Base-by-base conservation (phyloP, 1,284 basidiomycete species). In the Naganishia sp. region DNA sequence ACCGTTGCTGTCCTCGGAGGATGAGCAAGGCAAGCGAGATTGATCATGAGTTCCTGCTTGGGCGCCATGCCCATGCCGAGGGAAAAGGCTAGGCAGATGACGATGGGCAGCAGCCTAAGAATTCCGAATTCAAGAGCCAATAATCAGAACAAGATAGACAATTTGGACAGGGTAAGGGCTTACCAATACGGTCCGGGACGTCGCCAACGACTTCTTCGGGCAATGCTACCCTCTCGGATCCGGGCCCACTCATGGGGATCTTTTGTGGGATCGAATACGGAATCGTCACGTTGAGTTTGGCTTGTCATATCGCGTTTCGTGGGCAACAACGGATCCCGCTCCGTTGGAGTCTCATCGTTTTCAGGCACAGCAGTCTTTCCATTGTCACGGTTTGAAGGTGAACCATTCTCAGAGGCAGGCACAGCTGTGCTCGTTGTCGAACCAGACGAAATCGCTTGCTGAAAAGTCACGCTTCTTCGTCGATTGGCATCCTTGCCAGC, bases 11-110 rank as follows among this genome's bases (percentile, higher is more conserved):
- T 42, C 35, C 55, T 67, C 10, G 79, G 79, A 10, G 78, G 78
- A 67, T 79, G 74, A 1, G 75, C 72, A n/a, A 79, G 67, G 70
- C 79, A 80, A 17, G 76, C 77, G 17, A 80, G 68, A 65, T 77
- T 76, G 70, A 79, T 74, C 57, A 70, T 74, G 17, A 80, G 63
- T 69, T 80, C 79, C 15, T 70, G 70, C 43, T 73, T 71, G 1
- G 77, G 76, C 6, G 78, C 74, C 11, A 72, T 68, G 5, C 70
- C 72, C 75, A 79, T 77, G 1, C 78, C 79, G 1, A 79, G 6
- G 10, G 68, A 67, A 2, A 78, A 45, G 0, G 77, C 72, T 6
- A 71, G 64, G 17, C 71, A 75, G 25, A 76, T 57, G 21, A 79
- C 66, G 57, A 79, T 75, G 0, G 76, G 76, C 32, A 77, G 72